Evolutionary conservation across 345 rosid species (phyloP).

Genomic region (Sisymbrium irio): DNA sequence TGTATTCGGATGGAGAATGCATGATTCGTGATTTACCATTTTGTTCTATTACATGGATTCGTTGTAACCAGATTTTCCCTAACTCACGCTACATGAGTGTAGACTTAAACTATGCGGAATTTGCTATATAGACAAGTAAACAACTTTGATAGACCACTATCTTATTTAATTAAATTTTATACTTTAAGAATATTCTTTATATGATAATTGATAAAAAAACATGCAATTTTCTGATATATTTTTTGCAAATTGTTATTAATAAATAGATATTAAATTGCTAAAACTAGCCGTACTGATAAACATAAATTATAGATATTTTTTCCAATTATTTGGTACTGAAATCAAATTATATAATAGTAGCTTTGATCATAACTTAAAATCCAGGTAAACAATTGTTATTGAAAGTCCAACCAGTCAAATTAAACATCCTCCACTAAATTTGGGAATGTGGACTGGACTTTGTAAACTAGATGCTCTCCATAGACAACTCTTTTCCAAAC

Average conservation of each 20-base stretch:
- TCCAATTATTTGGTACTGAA: no score
- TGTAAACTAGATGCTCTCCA: conserved; percentile 73
- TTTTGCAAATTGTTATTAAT: no score
- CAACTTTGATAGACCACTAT: neutral
- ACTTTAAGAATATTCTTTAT: no score
- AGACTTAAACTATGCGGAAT: neutral
- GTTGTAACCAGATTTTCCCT: neutral
- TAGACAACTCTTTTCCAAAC: conserved; percentile 52
- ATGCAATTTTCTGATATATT: no score
- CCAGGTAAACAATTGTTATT: neutral
- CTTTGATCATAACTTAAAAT: no score
- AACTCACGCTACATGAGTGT: neutral
- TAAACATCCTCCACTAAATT: neutral
- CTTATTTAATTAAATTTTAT: no score
- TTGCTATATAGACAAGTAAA: neutral
- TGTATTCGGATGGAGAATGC: no score
- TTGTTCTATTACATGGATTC: neutral
- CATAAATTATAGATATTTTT: no score
- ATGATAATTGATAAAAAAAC: no score
- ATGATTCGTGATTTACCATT: neutral
- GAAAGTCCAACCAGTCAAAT: neutral
- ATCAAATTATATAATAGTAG: no score
- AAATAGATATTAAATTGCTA: no score
- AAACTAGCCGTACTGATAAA: no score
- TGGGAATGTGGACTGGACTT: conserved; percentile 59